phyloP scores from a whole-genome alignment of 1,284 basidiomycete species.

The Golubevia sp. region DNA sequence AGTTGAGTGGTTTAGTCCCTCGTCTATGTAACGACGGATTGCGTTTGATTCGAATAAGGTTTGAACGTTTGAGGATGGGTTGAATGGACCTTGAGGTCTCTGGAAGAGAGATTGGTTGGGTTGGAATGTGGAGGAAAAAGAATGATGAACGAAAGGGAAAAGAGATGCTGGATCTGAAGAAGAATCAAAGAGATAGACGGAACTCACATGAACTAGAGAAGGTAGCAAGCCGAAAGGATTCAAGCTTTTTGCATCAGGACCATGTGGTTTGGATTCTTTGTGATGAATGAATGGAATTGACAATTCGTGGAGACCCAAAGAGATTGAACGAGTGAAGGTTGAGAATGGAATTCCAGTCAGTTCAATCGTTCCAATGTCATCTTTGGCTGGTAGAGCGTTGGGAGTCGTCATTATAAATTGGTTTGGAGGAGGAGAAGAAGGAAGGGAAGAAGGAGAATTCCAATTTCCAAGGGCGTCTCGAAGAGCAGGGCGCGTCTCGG shows the following conservation, averaged over 20 bases:
- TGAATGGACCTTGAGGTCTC: slow-evolving; percentile 18
- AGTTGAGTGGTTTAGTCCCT: slow-evolving; percentile 6
- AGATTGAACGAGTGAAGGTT: slow-evolving; percentile 23
- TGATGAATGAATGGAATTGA: slow-evolving; percentile 16
- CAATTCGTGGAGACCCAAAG: slow-evolving; percentile 18
- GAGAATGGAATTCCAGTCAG: slow-evolving; percentile 6
- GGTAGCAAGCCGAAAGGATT: slow-evolving; percentile 24
- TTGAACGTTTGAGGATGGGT: slow-evolving; percentile 9
- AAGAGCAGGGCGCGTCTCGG: too few species aligned
- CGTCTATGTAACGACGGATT: slow-evolving; percentile 28
- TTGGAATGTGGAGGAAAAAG: too few species aligned
- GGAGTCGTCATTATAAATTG: too few species aligned
- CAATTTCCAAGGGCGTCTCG: too few species aligned
- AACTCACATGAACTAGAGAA: slow-evolving; percentile 7
- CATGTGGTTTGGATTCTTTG: slow-evolving; percentile 3
- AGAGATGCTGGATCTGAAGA: too few species aligned
- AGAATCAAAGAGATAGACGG: too few species aligned
- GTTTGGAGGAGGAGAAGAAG: too few species aligned
- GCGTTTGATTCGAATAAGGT: slow-evolving; percentile 21
- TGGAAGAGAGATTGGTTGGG: too few species aligned
- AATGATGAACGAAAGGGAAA: too few species aligned
- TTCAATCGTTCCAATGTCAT: too few species aligned
- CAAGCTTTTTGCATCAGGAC: slow-evolving; percentile 3
- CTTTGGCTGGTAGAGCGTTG: too few species aligned
- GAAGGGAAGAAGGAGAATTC: too few species aligned